Evolutionary conservation across 768 basidiomycete species (phyloP), one percentile per base, ranked within the genome.

Genomic region (Rubroboletus pulcherrimus): DNA sequence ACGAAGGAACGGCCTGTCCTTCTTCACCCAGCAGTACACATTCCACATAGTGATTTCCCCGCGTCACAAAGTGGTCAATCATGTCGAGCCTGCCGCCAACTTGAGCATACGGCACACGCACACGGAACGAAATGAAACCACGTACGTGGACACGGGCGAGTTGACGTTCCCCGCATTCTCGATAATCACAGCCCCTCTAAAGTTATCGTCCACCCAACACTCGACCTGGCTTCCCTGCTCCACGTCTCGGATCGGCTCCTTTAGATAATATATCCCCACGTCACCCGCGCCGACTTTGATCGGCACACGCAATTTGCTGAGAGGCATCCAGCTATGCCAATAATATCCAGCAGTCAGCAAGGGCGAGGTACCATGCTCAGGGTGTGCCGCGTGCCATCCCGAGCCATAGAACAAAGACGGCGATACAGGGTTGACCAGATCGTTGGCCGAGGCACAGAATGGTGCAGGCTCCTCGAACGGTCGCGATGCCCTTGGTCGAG

Each of bases 201-300:
- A 82, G 68, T 99, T 99, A 70, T 99, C 95, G 70, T 99, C 97
- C 33, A 99, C 97, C 96, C 96, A 98, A 70, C 97, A 98, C 64
- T 90, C 83, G 4, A 95, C 77, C 50, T 81, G 78, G 62, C 86
- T 85, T 33, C 91, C 88, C 56, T 81, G 75, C 6, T 81, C 85
- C 35, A 83, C 76, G 17, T 75, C 68, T 26, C 64, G 65, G 47
- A 78, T 73, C 11, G 91, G 87, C 58, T 93, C 92, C 68, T 81
- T 81, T 33, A 98, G 56, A 72, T 86, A 97, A 73, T 98, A 98
- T 9, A 99, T 78, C 37, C 90, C 94, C 39, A 99, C 82, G 65
- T 98, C 96, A 9, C 97, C 97, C 31, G 89, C 91, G 5, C 89
- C 87, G 0, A 91, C 81, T 68, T 83, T 82, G 53, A 98, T 77